A percentile compares a stretch with the other conserved stretches of the same genome.
phyloP scores from a whole-genome alignment of 768 basidiomycete species.

The Mycena galopus region DNA sequence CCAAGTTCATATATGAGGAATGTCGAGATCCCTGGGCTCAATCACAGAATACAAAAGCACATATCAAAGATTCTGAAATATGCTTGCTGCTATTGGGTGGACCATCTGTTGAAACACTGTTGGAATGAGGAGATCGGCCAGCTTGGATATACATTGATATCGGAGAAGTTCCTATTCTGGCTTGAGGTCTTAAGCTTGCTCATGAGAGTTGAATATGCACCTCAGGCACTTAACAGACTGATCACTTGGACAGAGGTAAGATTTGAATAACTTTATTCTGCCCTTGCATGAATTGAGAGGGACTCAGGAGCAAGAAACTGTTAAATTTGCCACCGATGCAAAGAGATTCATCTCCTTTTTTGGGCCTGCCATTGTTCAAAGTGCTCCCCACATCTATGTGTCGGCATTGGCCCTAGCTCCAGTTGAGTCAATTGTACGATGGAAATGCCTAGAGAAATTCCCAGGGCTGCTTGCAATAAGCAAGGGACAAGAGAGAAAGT shows the following conservation, averaged over 20 bases:
- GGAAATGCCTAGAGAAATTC: not conserved
- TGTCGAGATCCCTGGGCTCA: not conserved
- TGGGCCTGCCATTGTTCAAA: not conserved
- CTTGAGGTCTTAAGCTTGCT: constrained; percentile 15
- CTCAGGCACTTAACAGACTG: not conserved
- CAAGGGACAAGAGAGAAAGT: not conserved
- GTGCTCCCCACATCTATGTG: constrained; percentile 12
- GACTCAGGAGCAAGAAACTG: not conserved
- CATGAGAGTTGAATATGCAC: not conserved
- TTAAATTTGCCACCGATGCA: not conserved
- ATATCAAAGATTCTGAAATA: not conserved
- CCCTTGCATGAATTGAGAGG: not conserved
- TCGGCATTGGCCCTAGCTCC: constrained; percentile 10
- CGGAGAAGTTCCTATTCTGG: constrained; percentile 23
- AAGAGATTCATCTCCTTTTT: constrained; percentile 1
- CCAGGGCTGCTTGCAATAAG: not conserved
- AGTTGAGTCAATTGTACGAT: not conserved
- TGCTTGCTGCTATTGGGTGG: not conserved
- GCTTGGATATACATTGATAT: not conserved
- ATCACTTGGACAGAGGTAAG: not conserved
- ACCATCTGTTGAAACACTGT: not conserved
- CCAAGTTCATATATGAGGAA: not conserved
- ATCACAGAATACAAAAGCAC: too few relatives aligned
- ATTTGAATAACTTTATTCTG: not conserved
- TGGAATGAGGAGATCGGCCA: not conserved